Base-by-base conservation (phyloP, 176 grass and related monocot species). In the Ampelocalamus luodianensis region DNA sequence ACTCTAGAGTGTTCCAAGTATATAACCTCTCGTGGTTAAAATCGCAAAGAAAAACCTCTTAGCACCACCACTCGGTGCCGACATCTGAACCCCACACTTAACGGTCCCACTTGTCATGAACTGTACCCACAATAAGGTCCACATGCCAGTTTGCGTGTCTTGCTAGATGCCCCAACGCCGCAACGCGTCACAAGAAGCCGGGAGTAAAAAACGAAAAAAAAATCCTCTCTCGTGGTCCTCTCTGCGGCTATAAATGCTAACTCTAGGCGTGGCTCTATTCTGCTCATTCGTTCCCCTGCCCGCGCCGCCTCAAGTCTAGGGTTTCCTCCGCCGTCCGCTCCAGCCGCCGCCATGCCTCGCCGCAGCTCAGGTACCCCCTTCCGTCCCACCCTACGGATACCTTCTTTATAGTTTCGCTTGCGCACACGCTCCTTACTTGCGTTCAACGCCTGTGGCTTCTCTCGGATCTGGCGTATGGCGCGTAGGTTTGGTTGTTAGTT, bases 261-360 rank as follows among this genome's bases (percentile, higher is more conserved):
- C 89, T 80, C 89, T 84, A 87, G 68, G 29, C 27, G 8, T 3
- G 17, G 6, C 18, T 76, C 3, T 34, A n/a, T 3, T 16, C 51
- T 65, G 46, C 66, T 61, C 66, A 32, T 81, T 3, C 77, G 12
- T 59, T 8, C 67, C 73, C 54, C 11, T 22, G 3, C 22, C 22
- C 78, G 32, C 68, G 82, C 76, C 82, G 69, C 69, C 61, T 79
- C 92, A 76, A 79, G 59, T 78, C 80, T 92, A 90, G 93, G 90
- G 93, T 94, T 94, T 88, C 86, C 15, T 40, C 18, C 75, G 10
- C 3, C 75, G 51, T 10, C 68, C 56, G 32, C 42, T 5, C 18
- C 49, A 59, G 49, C 83, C 64, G 92, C 68, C 72, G 53, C 76
- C 90, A 92, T 94, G 93, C 1, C 93, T 92, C 93, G 93, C 74